A percentile compares a stretch with the other conserved stretches of the same genome.
These are phyloP conservation scores for Darksidea phi DNA, from an alignment of 495 filamentous ascomycete species.

Conservation along the genomic window DNA sequence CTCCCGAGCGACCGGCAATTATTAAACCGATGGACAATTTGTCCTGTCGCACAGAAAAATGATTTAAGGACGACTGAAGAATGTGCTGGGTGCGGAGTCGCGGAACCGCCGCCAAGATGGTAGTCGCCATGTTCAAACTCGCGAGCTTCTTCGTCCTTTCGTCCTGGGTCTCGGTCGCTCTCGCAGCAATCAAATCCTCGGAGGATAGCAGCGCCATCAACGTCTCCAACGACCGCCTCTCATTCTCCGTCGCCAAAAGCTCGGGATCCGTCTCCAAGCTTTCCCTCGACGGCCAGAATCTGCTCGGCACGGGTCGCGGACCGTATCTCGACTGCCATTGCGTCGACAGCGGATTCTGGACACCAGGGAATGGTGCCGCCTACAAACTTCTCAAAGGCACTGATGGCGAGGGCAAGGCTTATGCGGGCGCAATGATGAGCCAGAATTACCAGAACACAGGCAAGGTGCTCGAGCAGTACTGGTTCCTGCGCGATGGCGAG, in stretches of 20 bases:
- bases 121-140: no score
- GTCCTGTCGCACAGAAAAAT: no score
- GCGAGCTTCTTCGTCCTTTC: no score
- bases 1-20: no score
- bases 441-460: slow-evolving; percentile 54
- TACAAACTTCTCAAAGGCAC: slow-evolving; percentile 51
- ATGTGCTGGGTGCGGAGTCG: no score
- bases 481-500: slow-evolving; percentile 57
- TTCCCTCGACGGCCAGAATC: slow-evolving; percentile 51
- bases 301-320: slow-evolving; percentile 49
- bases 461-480: slow-evolving; percentile 57
- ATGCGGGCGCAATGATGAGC: slow-evolving; percentile 53
- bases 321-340: slow-evolving; percentile 62
- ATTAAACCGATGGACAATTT: no score
- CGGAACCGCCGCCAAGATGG: no score
- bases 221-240: slow-evolving; percentile 52
- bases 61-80: no score
- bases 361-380: slow-evolving; percentile 47
- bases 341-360: slow-evolving; percentile 54
- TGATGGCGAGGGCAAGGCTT: slow-evolving; percentile 50
- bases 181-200: slow-evolving; percentile 29
- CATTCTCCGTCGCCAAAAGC: slow-evolving; percentile 47
- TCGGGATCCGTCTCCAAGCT: slow-evolving; percentile 48
- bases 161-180: background rate
- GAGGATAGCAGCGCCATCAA: slow-evolving; percentile 40